Conservation (phyloP, 2,329 filamentous ascomycete species). For the Neospermospora avenae region DNA sequence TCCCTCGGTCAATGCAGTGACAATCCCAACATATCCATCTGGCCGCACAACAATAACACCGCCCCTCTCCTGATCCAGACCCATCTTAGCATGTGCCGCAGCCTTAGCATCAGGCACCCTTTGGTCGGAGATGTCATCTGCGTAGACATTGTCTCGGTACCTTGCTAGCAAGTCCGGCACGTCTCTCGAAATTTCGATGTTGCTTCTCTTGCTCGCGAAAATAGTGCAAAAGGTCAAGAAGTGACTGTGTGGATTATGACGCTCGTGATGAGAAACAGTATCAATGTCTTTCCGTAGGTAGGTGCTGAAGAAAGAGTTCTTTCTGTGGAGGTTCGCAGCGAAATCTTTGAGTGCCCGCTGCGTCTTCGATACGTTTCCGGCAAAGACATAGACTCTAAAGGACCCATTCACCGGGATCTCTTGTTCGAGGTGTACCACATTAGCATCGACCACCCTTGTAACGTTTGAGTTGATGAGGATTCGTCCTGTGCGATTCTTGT, state of each 20-base stretch:
- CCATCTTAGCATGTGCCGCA: conserved; percentile 83
- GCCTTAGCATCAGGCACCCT: conserved; percentile 67
- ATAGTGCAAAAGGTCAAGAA: conserved; percentile 80
- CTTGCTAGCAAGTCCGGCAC: conserved; percentile 68
- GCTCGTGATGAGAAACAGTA: conserved; percentile 70
- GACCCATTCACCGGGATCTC: conserved; percentile 85
- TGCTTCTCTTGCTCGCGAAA: conserved; percentile 62
- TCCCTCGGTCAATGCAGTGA: conserved; percentile 71
- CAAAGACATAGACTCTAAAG: conserved; percentile 83
- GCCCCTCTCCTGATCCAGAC: conserved; percentile 67
- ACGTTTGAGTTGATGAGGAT: conserved; percentile 77
- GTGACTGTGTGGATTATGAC: conserved; percentile 76
- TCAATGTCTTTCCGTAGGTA: conserved; percentile 62
- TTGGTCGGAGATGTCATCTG: conserved; percentile 75
- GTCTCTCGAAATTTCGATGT: conserved; percentile 70
- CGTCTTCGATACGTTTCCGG: conserved; percentile 61
- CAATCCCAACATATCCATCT: conserved; percentile 81
- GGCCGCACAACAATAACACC: conserved; percentile 82
- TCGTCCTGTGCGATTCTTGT: conserved; percentile 68
- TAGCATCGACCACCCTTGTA: conserved; percentile 83
- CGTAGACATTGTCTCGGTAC: conserved; percentile 81
- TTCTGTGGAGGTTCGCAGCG: conserved; percentile 58
- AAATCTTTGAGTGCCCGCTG: conserved; percentile 67
- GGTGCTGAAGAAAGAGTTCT: conserved; percentile 67
- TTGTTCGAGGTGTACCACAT: conserved; percentile 86